Evolutionary conservation across 208 protist genomes (phyloP).

Genomic region (Crithidia fasciculata): DNA sequence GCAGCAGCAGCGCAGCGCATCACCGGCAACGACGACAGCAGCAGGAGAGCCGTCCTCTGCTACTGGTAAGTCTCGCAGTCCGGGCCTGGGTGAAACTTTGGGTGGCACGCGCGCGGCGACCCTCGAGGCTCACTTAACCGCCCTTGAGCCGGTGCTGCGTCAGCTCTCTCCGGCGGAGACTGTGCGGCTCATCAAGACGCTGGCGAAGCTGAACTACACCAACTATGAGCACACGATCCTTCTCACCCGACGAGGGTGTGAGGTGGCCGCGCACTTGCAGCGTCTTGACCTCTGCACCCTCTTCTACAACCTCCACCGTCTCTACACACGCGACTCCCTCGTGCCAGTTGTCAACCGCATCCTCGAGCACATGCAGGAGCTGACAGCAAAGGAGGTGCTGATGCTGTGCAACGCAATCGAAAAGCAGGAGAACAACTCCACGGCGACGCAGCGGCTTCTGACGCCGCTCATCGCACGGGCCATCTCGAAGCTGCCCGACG

Average conservation of each 20-base stretch:
- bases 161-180: constrained; percentile 57
- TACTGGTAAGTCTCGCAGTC: not conserved
- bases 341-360: constrained; percentile 76
- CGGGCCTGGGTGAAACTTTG: constrained; percentile 17
- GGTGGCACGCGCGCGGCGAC: constrained; percentile 29
- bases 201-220: constrained; percentile 71
- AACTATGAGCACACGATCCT: constrained; percentile 71
- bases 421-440: constrained; percentile 68
- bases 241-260: constrained; percentile 76
- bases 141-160: constrained; percentile 57
- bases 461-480: constrained; percentile 49
- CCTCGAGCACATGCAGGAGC: constrained; percentile 37
- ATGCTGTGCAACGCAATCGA: constrained; percentile 65
- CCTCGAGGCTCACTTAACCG: constrained; percentile 53
- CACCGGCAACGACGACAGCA: not conserved
- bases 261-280: constrained; percentile 58
- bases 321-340: constrained; percentile 81
- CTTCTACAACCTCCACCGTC: constrained; percentile 78
- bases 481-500: constrained; percentile 37
- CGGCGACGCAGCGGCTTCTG: constrained; percentile 56
- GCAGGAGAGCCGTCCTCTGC: not conserved
- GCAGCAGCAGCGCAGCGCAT: too few relatives aligned
- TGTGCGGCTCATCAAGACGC: constrained; percentile 46
- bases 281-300: constrained; percentile 57
- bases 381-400: constrained; percentile 56